Percentiles rank a stretch among this genome's conserved stretches.
Evolutionary conservation across 2,329 filamentous ascomycete genomes (phyloP).

Genomic region (Beauveria scarabaeidicola): DNA sequence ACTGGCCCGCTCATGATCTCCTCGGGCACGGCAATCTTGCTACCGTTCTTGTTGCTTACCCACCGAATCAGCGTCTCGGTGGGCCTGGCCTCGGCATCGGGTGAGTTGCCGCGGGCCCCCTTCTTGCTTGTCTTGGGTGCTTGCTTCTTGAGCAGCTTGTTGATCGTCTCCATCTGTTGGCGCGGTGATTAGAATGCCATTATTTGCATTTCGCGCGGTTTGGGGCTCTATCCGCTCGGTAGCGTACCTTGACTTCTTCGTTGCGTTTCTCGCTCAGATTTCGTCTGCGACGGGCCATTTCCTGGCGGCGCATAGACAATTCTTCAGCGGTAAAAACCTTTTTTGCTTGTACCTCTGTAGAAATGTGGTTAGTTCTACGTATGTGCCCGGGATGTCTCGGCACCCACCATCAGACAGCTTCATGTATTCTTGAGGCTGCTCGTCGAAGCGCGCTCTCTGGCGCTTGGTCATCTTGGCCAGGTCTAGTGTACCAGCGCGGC

Average conservation of each 20-base stretch:
- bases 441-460: constrained; percentile 51
- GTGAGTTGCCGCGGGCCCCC: constrained; percentile 40
- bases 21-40: constrained; percentile 53
- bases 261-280: constrained; percentile 58
- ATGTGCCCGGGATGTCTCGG: neutral
- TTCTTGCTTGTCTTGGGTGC: constrained; percentile 63
- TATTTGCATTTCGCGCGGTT: neutral
- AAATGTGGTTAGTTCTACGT: constrained; percentile 14
- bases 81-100: constrained; percentile 40
- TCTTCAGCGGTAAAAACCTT: constrained; percentile 55
- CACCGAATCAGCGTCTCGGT: constrained; percentile 60
- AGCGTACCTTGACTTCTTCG: constrained; percentile 52
- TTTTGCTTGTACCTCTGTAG: constrained; percentile 53
- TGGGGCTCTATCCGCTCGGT: neutral
- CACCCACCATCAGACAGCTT: constrained; percentile 51
- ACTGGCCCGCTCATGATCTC: constrained; percentile 58
- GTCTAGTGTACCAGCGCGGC: constrained; percentile 43
- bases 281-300: constrained; percentile 52
- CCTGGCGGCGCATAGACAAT: constrained; percentile 51
- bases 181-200: neutral
- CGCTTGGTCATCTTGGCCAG: constrained; percentile 53
- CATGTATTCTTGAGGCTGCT: constrained; percentile 46
- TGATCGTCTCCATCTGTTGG: constrained; percentile 78
- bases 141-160: constrained; percentile 80
- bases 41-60: constrained; percentile 59